Percentiles rank a stretch among this genome's conserved stretches.
Evolutionary conservation across 1,139 yeast genomes (phyloP).

Genomic region (Scheffersomyces quercinus): DNA sequence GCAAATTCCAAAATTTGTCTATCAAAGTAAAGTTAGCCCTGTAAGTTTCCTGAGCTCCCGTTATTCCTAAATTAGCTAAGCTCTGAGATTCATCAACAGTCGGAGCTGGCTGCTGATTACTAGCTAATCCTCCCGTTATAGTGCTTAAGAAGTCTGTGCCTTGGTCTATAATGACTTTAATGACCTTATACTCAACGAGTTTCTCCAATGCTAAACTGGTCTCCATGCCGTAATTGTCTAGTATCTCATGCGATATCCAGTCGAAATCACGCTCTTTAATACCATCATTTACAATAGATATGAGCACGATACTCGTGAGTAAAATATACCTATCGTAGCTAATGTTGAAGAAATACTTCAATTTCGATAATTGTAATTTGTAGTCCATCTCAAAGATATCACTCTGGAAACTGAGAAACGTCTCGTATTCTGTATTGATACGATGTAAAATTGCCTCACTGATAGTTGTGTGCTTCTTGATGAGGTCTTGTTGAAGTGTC

Average conservation of each 20-base stretch:
- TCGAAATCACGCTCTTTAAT: constrained; percentile 60
- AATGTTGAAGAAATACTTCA: constrained; percentile 51
- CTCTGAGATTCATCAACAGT: constrained; percentile 1
- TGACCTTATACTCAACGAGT: constrained; percentile 24
- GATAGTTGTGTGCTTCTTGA: constrained; percentile 73
- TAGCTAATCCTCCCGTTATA: constrained; percentile 18
- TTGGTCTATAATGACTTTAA: constrained; percentile 23
- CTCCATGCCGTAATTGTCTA: constrained; percentile 61
- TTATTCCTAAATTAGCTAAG: constrained; percentile 24
- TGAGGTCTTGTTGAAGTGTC: constrained; percentile 65
- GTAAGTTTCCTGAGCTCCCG: constrained; percentile 34
- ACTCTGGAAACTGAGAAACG: constrained; percentile 70
- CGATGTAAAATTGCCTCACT: constrained; percentile 66
- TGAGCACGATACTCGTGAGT: constrained; percentile 51
- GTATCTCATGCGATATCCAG: constrained; percentile 46
- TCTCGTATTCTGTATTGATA: constrained; percentile 54
- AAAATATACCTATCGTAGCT: constrained; percentile 34
- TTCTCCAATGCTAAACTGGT: constrained; percentile 34
- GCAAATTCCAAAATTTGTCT: constrained; percentile 48
- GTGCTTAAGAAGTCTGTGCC: constrained; percentile 32
- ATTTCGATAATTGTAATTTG: constrained; percentile 46
- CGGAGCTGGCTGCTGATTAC: constrained; percentile 5
- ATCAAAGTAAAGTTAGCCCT: constrained; percentile 39
- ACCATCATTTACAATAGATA: constrained; percentile 65
- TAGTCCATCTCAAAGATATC: constrained; percentile 63